Conservation (phyloP, 257 asterid genomes). For the Eucommia ulmoides region DNA sequence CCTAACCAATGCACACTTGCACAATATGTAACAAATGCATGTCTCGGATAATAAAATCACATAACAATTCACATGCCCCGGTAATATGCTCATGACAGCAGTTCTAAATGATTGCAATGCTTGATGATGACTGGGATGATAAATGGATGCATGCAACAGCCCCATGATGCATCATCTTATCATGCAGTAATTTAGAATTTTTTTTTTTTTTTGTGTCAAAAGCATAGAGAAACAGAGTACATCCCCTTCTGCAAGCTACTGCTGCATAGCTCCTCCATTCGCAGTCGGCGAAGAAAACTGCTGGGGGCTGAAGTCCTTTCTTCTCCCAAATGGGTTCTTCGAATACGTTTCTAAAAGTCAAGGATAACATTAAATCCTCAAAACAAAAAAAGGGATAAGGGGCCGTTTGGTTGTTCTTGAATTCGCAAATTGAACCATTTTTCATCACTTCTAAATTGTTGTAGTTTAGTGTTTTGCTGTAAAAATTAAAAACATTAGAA, state of each 20-base stretch:
- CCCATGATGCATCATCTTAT: constrained; percentile 93
- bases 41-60: constrained; percentile 31
- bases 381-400: constrained; percentile 2
- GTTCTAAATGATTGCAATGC: constrained; percentile 43
- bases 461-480: too few relatives aligned
- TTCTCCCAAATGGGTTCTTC: constrained; percentile 93
- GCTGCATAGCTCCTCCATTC: constrained; percentile 69
- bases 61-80: constrained; percentile 22
- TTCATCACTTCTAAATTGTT: too few relatives aligned
- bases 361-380: constrained; percentile 23
- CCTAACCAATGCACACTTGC: constrained; percentile 12
- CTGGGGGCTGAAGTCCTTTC: constrained; percentile 59
- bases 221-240: constrained; percentile 65
- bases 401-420: too few relatives aligned
- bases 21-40: constrained; percentile 28
- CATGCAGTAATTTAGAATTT: constrained; percentile 44
- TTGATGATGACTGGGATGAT: constrained; percentile 64
- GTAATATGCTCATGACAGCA: constrained; percentile 29
- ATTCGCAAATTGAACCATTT: too few relatives aligned
- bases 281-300: constrained; percentile 28
- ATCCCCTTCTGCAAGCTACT: constrained; percentile 85
- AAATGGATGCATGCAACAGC: constrained; percentile 88
- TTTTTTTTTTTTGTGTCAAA: too few relatives aligned
- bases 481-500: too few relatives aligned
- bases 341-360: constrained; percentile 75